A percentile compares a stretch with the other conserved stretches of the same genome.
Conservation (phyloP, 768 basidiomycete species). For the Hygrophorus russula region DNA sequence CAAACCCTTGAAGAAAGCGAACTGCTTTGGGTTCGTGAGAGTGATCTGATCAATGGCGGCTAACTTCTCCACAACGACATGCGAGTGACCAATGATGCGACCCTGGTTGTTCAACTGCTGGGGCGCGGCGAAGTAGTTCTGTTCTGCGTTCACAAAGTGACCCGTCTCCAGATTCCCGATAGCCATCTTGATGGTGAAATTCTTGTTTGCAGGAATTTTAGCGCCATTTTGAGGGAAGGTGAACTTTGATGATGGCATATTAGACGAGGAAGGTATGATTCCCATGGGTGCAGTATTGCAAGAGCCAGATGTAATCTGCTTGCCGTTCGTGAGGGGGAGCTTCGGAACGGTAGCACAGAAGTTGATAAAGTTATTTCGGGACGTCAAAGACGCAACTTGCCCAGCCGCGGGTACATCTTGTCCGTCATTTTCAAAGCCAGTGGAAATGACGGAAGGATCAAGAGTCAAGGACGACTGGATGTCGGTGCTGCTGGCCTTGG, state of each 20-base stretch:
- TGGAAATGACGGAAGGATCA: conserved; percentile 38
- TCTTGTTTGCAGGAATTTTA: conserved; percentile 28
- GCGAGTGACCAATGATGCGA: conserved; percentile 47
- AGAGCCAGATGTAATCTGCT: conserved; percentile 27
- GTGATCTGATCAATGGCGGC: conserved; percentile 34
- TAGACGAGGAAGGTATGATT: conserved; percentile 33
- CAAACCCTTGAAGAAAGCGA: conserved; percentile 50
- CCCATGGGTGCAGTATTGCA: conserved; percentile 52
- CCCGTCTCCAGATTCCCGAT: conserved; percentile 38
- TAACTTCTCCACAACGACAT: conserved; percentile 49
- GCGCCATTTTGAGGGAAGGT: conserved; percentile 31
- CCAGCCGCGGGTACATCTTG: conserved; percentile 29
- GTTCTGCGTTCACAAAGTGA: conserved; percentile 35
- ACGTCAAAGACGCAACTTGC: conserved; percentile 46
- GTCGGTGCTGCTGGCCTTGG: conserved; percentile 18
- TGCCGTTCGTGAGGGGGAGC: conserved; percentile 44
- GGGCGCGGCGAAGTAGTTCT: conserved; percentile 40
- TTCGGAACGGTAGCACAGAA: conserved; percentile 29
- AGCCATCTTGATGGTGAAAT: conserved; percentile 43
- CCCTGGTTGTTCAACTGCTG: conserved; percentile 42
- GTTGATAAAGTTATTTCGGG: conserved; percentile 70
- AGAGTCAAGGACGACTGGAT: conserved; percentile 33
- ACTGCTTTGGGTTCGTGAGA: conserved; percentile 36
- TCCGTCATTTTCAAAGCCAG: conserved; percentile 46
- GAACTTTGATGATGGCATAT: conserved; percentile 49